Percentiles rank a stretch among this genome's conserved stretches.
Conservation (phyloP, 148 eudicot species). For the Polygonum aviculare region DNA sequence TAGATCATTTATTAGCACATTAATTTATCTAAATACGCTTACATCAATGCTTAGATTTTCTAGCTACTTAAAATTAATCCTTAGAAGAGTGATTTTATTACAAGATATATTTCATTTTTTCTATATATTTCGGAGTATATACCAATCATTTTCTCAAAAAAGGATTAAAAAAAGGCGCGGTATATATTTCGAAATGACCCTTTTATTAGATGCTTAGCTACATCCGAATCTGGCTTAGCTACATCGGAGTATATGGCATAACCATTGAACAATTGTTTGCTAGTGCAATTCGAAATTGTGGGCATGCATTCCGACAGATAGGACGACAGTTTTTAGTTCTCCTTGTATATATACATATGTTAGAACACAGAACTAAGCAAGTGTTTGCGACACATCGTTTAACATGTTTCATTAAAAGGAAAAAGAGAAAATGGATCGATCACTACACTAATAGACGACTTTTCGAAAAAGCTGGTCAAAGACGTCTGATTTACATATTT, state of each 20-base stretch:
- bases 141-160: too few species aligned
- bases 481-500: neutral
- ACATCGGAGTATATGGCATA: neutral
- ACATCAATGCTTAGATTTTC: neutral
- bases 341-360: neutral
- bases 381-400: neutral
- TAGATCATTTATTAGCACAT: neutral
- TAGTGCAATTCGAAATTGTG: neutral
- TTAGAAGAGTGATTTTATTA: neutral
- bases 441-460: conserved; percentile 1
- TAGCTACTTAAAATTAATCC: neutral
- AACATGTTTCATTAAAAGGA: neutral
- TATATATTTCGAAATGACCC: neutral
- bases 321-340: neutral
- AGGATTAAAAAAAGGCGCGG: neutral
- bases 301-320: neutral
- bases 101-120: too few species aligned
- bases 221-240: neutral
- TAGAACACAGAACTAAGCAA: neutral
- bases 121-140: too few species aligned
- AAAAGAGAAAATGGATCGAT: neutral
- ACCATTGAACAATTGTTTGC: neutral
- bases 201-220: neutral
- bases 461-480: conserved; percentile 5
- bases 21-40: neutral